A percentile compares a stretch with the other conserved stretches of the same genome.
Conservation (phyloP, 1,139 yeast species). For the Pichia sp. region DNA sequence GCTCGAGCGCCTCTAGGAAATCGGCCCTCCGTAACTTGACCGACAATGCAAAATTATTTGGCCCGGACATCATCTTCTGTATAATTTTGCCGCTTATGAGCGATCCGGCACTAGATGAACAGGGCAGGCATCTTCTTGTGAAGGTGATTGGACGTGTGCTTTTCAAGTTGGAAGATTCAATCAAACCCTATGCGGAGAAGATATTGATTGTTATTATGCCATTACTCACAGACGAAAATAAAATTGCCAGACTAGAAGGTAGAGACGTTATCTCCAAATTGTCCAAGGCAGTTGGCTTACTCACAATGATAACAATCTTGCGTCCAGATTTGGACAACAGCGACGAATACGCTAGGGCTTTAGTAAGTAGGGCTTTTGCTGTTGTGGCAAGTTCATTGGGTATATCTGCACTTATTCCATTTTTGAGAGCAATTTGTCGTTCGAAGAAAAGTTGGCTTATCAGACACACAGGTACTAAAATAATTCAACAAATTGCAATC, state of each 20-base stretch:
- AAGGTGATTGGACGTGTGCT: constrained; percentile 70
- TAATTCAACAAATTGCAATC: constrained; percentile 70
- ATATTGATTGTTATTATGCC: constrained; percentile 76
- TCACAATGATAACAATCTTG: constrained; percentile 69
- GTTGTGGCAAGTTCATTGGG: constrained; percentile 83
- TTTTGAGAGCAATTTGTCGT: constrained; percentile 73
- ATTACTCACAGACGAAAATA: constrained; percentile 73
- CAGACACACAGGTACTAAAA: constrained; percentile 79
- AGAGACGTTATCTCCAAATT: constrained; percentile 72
- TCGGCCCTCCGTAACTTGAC: constrained; percentile 65
- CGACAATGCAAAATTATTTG: constrained; percentile 60
- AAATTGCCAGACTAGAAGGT: constrained; percentile 69
- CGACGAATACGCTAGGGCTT: constrained; percentile 78
- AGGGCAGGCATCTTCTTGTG: constrained; percentile 77
- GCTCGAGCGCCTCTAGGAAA: constrained; percentile 63
- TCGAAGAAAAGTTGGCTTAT: constrained; percentile 83
- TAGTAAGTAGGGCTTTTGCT: constrained; percentile 77
- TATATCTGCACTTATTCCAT: constrained; percentile 65
- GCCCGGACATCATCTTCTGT: constrained; percentile 65
- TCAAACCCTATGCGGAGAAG: constrained; percentile 71
- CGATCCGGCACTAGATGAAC: constrained; percentile 72
- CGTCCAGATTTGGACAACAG: constrained; percentile 79
- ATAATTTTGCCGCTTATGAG: constrained; percentile 69
- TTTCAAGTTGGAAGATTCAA: constrained; percentile 56
- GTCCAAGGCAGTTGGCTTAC: constrained; percentile 77